Conservation (phyloP, 164 flowering plant species). For the Akebia trifoliata region DNA sequence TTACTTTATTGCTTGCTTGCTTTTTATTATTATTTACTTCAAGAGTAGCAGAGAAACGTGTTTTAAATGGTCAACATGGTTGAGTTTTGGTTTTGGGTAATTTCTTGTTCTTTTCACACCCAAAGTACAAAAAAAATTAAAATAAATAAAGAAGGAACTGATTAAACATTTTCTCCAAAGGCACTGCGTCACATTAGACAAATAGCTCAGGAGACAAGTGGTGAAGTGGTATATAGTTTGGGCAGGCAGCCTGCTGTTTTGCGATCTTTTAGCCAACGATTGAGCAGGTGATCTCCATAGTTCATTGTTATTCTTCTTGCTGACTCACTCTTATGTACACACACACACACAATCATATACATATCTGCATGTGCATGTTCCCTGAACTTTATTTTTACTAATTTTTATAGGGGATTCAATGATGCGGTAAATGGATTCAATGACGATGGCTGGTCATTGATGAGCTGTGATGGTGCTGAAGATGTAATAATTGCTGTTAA, state of each 20-base stretch:
- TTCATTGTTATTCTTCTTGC: constrained; percentile 6
- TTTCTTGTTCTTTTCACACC: too few species aligned
- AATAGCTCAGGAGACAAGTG: constrained; percentile 88
- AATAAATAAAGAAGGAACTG: background rate
- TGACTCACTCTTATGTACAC: background rate
- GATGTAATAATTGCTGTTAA: constrained; percentile 74
- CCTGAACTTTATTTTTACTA: background rate
- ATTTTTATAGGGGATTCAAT: constrained; percentile 71
- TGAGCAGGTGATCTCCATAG: constrained; percentile 56
- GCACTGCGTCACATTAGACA: constrained; percentile 81
- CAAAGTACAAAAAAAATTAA: too few species aligned
- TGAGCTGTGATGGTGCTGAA: constrained; percentile 71
- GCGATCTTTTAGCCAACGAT: constrained; percentile 85
- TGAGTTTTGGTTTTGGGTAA: background rate
- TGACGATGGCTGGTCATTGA: constrained; percentile 87
- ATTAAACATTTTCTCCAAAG: constrained; percentile 29
- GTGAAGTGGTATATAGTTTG: constrained; percentile 77
- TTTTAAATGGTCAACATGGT: background rate
- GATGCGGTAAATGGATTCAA: constrained; percentile 86
- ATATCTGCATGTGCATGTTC: background rate
- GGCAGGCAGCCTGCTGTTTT: constrained; percentile 97
- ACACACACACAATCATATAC: too few species aligned
- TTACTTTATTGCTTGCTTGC: background rate
- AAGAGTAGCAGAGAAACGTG: background rate
- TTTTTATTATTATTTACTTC: background rate